phyloP scores from a whole-genome alignment of 768 basidiomycete genomes.

The Rhodosporidiobolus odoratus region DNA sequence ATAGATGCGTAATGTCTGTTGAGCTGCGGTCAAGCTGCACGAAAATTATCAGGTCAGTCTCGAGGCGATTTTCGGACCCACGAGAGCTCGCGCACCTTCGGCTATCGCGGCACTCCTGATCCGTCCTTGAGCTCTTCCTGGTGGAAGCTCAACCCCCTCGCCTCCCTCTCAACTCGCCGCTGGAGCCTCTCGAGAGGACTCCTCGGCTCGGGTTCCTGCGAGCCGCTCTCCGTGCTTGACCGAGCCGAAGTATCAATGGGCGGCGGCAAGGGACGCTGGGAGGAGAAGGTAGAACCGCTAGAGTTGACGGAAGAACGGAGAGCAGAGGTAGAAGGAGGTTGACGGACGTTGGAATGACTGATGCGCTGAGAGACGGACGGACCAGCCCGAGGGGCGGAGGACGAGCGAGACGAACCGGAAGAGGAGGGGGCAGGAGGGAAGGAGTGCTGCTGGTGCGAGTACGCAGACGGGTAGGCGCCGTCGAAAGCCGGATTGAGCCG shows the following conservation, averaged over 20 bases:
- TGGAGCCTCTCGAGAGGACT: conserved; percentile 38
- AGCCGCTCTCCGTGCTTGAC: conserved; percentile 1
- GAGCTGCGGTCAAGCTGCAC: no score
- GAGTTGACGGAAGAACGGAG: conserved; percentile 12
- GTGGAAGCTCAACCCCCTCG: conserved; percentile 9
- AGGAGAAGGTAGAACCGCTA: conserved; percentile 6
- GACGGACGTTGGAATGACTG: not conserved
- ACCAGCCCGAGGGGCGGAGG: conserved; percentile 1
- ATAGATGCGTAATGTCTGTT: no score
- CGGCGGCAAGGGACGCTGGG: not conserved
- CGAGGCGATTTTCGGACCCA: no score
- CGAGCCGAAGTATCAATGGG: not conserved
- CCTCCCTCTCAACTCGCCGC: conserved; percentile 19
- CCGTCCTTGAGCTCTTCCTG: not conserved
- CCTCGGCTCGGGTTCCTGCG: not conserved
- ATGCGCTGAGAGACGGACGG: not conserved
- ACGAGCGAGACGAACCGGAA: not conserved
- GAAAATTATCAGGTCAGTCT: no score
- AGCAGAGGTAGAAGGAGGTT: not conserved
- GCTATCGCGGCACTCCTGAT: no score
- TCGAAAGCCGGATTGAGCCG: conserved; percentile 3
- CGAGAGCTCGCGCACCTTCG: no score
- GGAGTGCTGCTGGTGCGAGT: conserved; percentile 2
- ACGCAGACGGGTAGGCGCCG: not conserved
- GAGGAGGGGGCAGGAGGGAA: conserved; percentile 17